Conservation (phyloP, 2,329 filamentous ascomycete species). For the Hyphodiscus sp. region DNA sequence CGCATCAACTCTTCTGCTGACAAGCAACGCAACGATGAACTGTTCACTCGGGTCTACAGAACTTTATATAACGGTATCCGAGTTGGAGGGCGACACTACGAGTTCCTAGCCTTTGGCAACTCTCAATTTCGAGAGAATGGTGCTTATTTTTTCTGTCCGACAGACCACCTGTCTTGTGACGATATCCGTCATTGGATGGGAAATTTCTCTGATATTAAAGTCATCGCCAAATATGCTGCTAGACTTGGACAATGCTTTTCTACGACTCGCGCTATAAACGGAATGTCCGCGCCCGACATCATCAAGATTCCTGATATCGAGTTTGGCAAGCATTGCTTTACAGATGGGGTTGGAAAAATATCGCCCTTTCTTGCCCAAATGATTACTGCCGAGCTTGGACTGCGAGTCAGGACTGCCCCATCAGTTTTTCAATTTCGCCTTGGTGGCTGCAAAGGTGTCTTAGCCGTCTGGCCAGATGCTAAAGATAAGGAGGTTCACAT, state of each 20-base stretch:
- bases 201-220: constrained; percentile 69
- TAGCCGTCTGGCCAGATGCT: constrained; percentile 67
- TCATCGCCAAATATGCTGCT: constrained; percentile 85
- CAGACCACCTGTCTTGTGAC: constrained; percentile 58
- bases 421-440: constrained; percentile 90
- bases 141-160: constrained; percentile 85
- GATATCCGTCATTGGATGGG: constrained; percentile 86
- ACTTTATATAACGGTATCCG: constrained; percentile 71
- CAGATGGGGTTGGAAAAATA: constrained; percentile 92
- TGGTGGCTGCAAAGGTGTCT: constrained; percentile 85
- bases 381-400: constrained; percentile 62
- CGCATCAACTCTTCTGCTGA: constrained; percentile 50
- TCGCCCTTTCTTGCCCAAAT: constrained; percentile 69
- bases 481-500: constrained; percentile 66
- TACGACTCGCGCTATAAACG: constrained; percentile 72
- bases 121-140: constrained; percentile 90
- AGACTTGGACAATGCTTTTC: constrained; percentile 93
- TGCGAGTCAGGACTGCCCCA: constrained; percentile 55
- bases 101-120: constrained; percentile 91
- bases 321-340: constrained; percentile 66
- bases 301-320: constrained; percentile 63
- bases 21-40: constrained; percentile 51
- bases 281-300: constrained; percentile 48
- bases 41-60: constrained; percentile 69
- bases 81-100: constrained; percentile 74